Evolutionary conservation across 768 basidiomycete species (phyloP), one percentile per base, ranked within the genome.

Genomic region (Psilocybe tampanensis): DNA sequence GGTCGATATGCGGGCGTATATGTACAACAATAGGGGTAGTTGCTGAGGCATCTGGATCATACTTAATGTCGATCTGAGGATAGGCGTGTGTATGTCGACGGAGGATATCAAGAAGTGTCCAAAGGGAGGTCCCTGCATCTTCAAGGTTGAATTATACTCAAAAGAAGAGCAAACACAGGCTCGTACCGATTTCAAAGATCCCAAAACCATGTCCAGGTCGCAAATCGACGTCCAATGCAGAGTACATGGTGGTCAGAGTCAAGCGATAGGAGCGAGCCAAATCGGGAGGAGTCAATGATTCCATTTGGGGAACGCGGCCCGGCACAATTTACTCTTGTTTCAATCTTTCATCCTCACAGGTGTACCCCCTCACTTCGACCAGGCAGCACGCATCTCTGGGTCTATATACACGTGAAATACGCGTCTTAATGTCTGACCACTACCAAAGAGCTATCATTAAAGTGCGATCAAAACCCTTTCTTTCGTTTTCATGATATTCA

Each of bases 31-130:
- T 77, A 1, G 91, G 90, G 0, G 90, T 89, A 1, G 80, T 85
- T 12, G 83, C 76, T 13, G 89, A 81, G 26, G 85, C 72, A 63
- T 90, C 88, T 24, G 84, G 82, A 66, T 94, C 92, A 62, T 86
- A 92, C 72, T 92, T 92, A 68, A 94, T 77, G 60, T 93, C 90
- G 52, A 94, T 85, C 64, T 90, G 88, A 43, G 92, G 92, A 60
- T 90, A 93, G 43, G 79, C 72, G 60, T 90, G 83, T 50, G 85
- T 86, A 21, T 86, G 76, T 23, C 81, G 73, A 36, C 89, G 82
- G 4, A 94, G 75, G 50, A 81, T 75, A 59, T 91, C 88, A 42
- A 94, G 76, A 15, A 91, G 75, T 13, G 81, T 82, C 92, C 92
- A 94, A 8, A 94, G 74, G 1, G 92, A 92, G 34, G 85, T 74